phyloP scores from a whole-genome alignment of 768 basidiomycete genomes.

The Scleroderma bovista region DNA sequence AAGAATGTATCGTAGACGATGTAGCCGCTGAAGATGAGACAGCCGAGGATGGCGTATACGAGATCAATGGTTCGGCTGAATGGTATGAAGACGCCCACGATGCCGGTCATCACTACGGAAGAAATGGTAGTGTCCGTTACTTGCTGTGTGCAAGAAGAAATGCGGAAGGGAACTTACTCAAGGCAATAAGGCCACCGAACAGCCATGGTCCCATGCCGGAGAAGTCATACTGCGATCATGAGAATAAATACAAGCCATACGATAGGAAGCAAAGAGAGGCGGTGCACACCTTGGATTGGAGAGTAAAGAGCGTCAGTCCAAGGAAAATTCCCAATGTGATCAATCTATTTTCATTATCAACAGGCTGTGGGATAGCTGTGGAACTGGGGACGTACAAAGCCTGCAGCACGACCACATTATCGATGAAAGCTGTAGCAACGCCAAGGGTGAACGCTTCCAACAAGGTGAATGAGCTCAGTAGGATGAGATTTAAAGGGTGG shows the following conservation, averaged over 20 bases:
- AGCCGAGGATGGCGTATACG: slow-evolving; percentile 70
- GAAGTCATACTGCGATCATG: slow-evolving; percentile 76
- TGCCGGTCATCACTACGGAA: slow-evolving; percentile 63
- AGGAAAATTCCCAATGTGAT: slow-evolving; percentile 92
- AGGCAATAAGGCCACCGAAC: slow-evolving; percentile 76
- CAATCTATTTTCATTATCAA: slow-evolving; percentile 38
- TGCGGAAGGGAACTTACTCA: slow-evolving; percentile 42
- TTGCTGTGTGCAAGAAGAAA: not conserved
- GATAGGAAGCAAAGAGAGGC: not conserved
- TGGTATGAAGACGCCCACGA: slow-evolving; percentile 84
- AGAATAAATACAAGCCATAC: not conserved
- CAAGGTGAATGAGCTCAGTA: slow-evolving; percentile 83
- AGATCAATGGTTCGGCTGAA: slow-evolving; percentile 80
- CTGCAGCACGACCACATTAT: slow-evolving; percentile 72
- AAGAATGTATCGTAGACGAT: slow-evolving; percentile 87
- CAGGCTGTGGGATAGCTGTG: slow-evolving; percentile 7
- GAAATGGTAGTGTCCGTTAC: slow-evolving; percentile 1
- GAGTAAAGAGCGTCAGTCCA: slow-evolving; percentile 89
- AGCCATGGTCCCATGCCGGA: slow-evolving; percentile 88
- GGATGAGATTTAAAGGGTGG: slow-evolving; percentile 80
- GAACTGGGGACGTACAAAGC: slow-evolving; percentile 57
- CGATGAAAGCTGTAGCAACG: slow-evolving; percentile 71
- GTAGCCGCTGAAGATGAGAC: slow-evolving; percentile 84
- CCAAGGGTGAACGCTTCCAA: slow-evolving; percentile 91
- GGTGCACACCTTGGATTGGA: slow-evolving; percentile 77